Conservation (phyloP, 371 early-diverging fungal genomes). For the Capniomyces stellatus region DNA sequence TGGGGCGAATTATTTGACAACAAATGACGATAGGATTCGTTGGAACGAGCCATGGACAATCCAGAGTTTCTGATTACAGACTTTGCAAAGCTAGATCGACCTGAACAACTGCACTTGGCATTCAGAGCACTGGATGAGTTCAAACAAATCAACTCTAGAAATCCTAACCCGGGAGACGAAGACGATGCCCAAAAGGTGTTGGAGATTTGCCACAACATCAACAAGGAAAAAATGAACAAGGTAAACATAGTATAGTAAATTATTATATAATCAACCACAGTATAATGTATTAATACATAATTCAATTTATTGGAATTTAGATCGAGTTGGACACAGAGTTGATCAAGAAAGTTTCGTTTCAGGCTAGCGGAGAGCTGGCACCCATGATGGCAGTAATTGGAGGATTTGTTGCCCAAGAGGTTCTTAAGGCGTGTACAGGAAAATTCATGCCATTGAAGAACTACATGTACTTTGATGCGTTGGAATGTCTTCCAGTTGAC, state of each 20-base stretch:
- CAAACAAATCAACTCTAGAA: conserved; percentile 29
- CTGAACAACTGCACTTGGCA: conserved; percentile 71
- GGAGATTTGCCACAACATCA: conserved; percentile 33
- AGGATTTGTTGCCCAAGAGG: conserved; percentile 98
- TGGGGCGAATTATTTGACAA: too few relatives aligned
- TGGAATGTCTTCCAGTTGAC: conserved; percentile 76
- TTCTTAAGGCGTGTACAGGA: conserved; percentile 87
- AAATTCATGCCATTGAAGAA: conserved; percentile 96
- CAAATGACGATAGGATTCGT: conserved; percentile 6
- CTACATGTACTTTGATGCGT: conserved; percentile 95
- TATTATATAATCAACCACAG: too few relatives aligned
- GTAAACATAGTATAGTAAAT: too few relatives aligned
- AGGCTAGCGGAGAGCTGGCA: conserved; percentile 77
- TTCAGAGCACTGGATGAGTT: conserved; percentile 86
- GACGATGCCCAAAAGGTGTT: conserved; percentile 46
- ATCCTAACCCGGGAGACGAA: conserved; percentile 50
- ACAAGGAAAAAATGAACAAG: conserved; percentile 30
- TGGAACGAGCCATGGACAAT: conserved; percentile 50
- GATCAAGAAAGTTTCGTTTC: conserved; percentile 69
- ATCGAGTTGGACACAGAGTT: conserved; percentile 74
- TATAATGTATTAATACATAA: too few relatives aligned
- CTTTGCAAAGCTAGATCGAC: conserved; percentile 94
- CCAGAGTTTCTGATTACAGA: conserved; percentile 85
- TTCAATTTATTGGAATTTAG: conserved; percentile 3
- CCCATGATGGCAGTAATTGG: conserved; percentile 98